Base-by-base conservation (phyloP, 164 flowering plant genomes). In the Liriodendron chinense region DNA sequence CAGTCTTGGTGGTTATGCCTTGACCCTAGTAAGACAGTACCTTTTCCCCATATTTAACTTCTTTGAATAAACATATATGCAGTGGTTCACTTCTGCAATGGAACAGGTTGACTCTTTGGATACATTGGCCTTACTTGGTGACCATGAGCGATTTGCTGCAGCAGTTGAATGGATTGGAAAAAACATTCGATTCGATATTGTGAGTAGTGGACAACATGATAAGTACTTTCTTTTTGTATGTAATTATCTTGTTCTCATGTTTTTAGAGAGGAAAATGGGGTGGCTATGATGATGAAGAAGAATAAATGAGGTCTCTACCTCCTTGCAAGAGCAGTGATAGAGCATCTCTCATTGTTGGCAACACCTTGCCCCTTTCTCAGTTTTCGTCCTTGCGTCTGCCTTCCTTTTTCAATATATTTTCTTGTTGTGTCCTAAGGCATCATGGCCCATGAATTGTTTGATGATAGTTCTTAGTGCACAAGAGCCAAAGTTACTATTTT, bases 131-230 rank as follows among this genome's bases (percentile, higher is more conserved):
- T 83, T 96, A 78, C 84, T 96, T 74, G 97, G 96, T 70, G 99
- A 96, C 59, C 84, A 82, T 67, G 93, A 89, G 28, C 88, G 79
- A n/a, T 96, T 96, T 79, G 69, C 91, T 72, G 18, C 86, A 23
- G 88, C 99, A 66, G 96, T 94, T 80, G 97, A 96, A 83, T 96
- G 99, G 99, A 88, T 96, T 83, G 91, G 96, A 82, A 89, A 90
- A 87, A 94, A 90, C 78, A 89, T 96, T 80, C 91, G 82, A 70
- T 96, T 96, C 89, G 95, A 92, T 85, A 94, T 92, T 85, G 99
- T 96, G 85, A 91, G 98, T 88, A 76, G 64, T 65, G 59, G 14
- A 43, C 68, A 43, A n/a, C 13, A 53, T 10, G 59, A 53, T 53
- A 34, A 34, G 43, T 34, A 34, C 5, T 34, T 34, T 34, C 43